Evolutionary conservation across 2,329 filamentous ascomycete species (phyloP).

Genomic region (Pseudogymnoascus sp.): DNA sequence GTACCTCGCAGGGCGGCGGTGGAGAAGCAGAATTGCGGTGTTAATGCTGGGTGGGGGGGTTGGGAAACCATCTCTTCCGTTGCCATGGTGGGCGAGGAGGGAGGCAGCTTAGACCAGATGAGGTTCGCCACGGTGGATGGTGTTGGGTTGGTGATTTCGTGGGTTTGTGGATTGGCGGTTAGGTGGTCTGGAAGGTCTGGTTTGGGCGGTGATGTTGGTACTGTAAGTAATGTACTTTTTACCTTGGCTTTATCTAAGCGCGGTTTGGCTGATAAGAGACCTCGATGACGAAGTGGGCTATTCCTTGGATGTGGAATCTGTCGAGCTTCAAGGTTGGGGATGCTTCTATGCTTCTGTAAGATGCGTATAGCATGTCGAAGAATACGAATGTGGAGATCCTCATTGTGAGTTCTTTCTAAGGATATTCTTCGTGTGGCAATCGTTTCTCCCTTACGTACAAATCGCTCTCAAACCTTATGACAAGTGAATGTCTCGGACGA

Average conservation of each 20-base stretch:
- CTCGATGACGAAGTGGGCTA: constrained; percentile 8
- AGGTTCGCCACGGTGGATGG: constrained; percentile 25
- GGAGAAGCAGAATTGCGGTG: constrained; percentile 73
- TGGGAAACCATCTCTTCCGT: constrained; percentile 23
- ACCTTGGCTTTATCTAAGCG: constrained; percentile 11
- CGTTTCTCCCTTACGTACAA: neutral
- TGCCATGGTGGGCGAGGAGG: neutral
- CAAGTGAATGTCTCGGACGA: neutral
- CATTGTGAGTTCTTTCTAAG: constrained; percentile 37
- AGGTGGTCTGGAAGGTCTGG: neutral
- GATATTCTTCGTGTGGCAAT: neutral
- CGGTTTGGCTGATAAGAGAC: constrained; percentile 8
- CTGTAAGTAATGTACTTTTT: neutral
- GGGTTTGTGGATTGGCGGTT: constrained; percentile 3
- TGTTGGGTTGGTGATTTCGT: neutral
- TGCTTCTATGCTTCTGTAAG: constrained; percentile 10
- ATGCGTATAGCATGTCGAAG: constrained; percentile 34
- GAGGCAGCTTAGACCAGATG: constrained; percentile 26
- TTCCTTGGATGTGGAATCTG: neutral
- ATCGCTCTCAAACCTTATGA: neutral
- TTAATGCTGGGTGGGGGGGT: constrained; percentile 44
- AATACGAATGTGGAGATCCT: constrained; percentile 48
- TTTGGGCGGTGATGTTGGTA: constrained; percentile 8
- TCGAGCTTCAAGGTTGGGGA: neutral
- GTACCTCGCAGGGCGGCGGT: constrained; percentile 61